Evolutionary conservation across 2,329 filamentous ascomycete species (phyloP).

Genomic region (Aciculosporium take): DNA sequence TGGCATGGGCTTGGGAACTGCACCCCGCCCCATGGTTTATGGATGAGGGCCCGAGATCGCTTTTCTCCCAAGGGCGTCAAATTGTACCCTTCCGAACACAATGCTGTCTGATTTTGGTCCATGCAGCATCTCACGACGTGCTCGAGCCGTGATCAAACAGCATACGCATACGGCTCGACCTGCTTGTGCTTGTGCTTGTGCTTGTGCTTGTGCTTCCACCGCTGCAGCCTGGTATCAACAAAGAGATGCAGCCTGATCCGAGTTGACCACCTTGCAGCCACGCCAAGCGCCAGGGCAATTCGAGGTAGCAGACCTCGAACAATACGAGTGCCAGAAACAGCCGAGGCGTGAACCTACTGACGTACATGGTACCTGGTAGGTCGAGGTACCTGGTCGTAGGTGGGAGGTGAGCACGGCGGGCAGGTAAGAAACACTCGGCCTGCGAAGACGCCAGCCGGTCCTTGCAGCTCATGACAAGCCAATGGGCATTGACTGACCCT

Average conservation of each 20-base stretch:
- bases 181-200: too few species aligned
- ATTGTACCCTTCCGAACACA: background rate
- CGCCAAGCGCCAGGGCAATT: too few species aligned
- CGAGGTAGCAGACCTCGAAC: too few species aligned
- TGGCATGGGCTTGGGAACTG: background rate
- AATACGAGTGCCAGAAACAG: background rate
- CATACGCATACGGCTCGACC: conserved; percentile 2
- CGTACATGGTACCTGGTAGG: too few species aligned
- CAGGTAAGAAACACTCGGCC: conserved; percentile 12
- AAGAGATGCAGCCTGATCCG: background rate
- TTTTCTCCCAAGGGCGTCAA: too few species aligned
- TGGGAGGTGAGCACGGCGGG: too few species aligned
- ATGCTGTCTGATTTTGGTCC: background rate
- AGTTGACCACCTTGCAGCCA: background rate
- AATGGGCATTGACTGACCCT: background rate
- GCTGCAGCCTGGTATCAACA: background rate
- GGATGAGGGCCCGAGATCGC: background rate
- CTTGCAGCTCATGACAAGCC: background rate
- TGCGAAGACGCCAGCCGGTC: conserved; percentile 5
- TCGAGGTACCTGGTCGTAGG: too few species aligned
- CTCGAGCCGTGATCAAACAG: conserved; percentile 2
- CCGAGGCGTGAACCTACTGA: conserved; percentile 4
- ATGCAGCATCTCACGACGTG: background rate
- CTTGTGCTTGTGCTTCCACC: background rate
- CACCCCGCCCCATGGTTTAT: background rate